Evolutionary conservation across 495 filamentous ascomycete species (phyloP), one percentile per base, ranked within the genome.

Genomic region (Apodospora peruviana): DNA sequence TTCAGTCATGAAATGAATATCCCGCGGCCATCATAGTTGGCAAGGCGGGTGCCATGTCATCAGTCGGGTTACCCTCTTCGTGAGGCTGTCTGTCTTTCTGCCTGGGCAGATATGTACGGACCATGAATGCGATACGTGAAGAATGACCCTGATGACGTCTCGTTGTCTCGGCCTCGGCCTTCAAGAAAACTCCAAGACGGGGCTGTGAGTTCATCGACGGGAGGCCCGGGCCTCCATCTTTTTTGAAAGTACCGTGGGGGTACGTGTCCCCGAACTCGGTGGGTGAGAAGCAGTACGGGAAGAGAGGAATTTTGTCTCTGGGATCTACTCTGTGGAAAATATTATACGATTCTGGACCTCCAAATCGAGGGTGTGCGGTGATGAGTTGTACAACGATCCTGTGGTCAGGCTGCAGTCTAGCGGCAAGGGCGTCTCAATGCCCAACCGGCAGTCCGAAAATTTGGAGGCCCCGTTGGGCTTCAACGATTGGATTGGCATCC

Each of bases 1-100:
- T 98, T 45, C 88, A 93, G 67, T 86, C 73, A 72, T 72, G 65
- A 69, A 42, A 50, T 27, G 42, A 44, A 29, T 23, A 45, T 41
- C 25, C 36, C 36, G 16, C 8, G 16, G 5, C 36, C 7, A 5
- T 11, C 5, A 4, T 9, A 18, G 36, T 18, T 11, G 36, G 36
- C 16, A 12, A 17, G 16, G 22, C 17, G 24, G 40, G 25, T 47
- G 52, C 50, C 58, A 58, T 52, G 58, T 51, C 58, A 55, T 55
- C 49, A 57, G 3, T 21, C 36, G 44, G 25, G 21, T 48, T 25
- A 20, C 18, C 18, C 18, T 40, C 37, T 2, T 37, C 39, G 21
- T 21, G 43, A 42, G 37, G 38, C 25, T 44, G 34, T 40, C 12
- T 18, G 18, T 7, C 27, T 32, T 32, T 7, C 7, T 32, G 27